phyloP scores from a whole-genome alignment of 2,329 filamentous ascomycete species.

The Penicillium sclerotiorum region DNA sequence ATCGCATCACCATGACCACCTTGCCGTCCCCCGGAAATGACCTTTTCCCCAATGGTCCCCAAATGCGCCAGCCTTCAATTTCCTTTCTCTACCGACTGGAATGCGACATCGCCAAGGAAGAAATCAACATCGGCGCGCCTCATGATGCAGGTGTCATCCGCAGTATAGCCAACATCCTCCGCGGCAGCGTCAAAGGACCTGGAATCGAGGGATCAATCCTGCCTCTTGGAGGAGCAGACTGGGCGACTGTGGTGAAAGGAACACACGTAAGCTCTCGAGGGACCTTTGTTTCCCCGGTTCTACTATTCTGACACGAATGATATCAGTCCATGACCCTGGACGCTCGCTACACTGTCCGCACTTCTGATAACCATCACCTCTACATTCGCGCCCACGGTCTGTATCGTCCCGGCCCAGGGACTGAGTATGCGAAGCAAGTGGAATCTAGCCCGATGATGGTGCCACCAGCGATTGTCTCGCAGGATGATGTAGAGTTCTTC shows the following conservation, averaged over 20 bases:
- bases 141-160: constrained; percentile 23
- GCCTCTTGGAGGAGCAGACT: constrained; percentile 26
- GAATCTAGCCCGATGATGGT: constrained; percentile 11
- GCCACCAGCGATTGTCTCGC: constrained; percentile 20
- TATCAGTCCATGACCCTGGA: constrained; percentile 28
- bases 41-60: constrained; percentile 23
- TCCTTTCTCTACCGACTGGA: constrained; percentile 28
- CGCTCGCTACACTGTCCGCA: constrained; percentile 26
- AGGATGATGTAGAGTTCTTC: constrained; percentile 31
- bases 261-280: constrained; percentile 23
- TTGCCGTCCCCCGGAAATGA: constrained; percentile 24
- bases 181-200: constrained; percentile 28
- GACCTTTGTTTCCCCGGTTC: neutral
- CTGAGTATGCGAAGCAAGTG: constrained; percentile 25
- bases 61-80: constrained; percentile 26
- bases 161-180: constrained; percentile 25
- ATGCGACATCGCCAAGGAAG: constrained; percentile 25
- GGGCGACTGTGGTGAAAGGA: constrained; percentile 27
- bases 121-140: constrained; percentile 26
- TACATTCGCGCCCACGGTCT: constrained; percentile 30
- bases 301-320: neutral
- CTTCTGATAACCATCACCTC: constrained; percentile 23
- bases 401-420: constrained; percentile 27
- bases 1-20: constrained; percentile 4
- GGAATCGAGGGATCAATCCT: constrained; percentile 24